Percentiles rank a stretch among this genome's conserved stretches.
These are phyloP conservation scores for Porodaedalea pini DNA, from an alignment of 1,284 basidiomycete species.

Conservation along the genomic window DNA sequence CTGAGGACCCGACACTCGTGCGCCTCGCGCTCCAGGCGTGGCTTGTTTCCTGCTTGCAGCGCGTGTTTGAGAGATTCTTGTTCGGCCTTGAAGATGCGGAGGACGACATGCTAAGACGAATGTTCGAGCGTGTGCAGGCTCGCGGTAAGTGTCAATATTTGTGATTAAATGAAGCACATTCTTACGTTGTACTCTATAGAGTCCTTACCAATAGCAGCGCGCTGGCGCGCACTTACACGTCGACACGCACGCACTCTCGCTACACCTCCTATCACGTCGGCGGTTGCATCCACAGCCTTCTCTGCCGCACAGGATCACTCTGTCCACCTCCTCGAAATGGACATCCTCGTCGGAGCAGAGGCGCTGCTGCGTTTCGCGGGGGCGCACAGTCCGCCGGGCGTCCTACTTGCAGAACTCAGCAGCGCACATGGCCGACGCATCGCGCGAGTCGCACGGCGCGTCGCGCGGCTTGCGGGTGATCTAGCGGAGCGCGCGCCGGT, in stretches of 20 bases:
- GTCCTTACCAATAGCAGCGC: constrained; percentile 13
- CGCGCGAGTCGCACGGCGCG: not conserved
- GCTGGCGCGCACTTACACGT: constrained; percentile 17
- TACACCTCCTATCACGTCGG: not conserved
- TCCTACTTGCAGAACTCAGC: constrained; percentile 11
- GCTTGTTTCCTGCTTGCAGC: constrained; percentile 35
- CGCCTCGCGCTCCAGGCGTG: constrained; percentile 41
- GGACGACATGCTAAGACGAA: constrained; percentile 30
- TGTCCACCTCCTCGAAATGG: constrained; percentile 12
- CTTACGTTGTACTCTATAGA: constrained; percentile 3
- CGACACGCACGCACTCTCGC: constrained; percentile 9
- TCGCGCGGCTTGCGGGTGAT: constrained; percentile 9
- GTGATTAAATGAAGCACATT: not conserved
- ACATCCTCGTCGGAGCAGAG: constrained; percentile 14
- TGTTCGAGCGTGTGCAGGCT: constrained; percentile 37
- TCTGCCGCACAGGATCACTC: not conserved
- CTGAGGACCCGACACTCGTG: constrained; percentile 35
- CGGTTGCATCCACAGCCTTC: constrained; percentile 1
- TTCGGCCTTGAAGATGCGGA: constrained; percentile 34
- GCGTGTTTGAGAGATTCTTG: constrained; percentile 36
- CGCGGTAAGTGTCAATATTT: constrained; percentile 26
- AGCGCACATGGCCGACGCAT: constrained; percentile 8
- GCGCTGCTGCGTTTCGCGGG: constrained; percentile 18
- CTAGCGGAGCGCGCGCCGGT: constrained; percentile 14
- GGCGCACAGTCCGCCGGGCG: constrained; percentile 14